phyloP scores from a whole-genome alignment of 148 eudicot genomes.

The Rheum nobile region DNA sequence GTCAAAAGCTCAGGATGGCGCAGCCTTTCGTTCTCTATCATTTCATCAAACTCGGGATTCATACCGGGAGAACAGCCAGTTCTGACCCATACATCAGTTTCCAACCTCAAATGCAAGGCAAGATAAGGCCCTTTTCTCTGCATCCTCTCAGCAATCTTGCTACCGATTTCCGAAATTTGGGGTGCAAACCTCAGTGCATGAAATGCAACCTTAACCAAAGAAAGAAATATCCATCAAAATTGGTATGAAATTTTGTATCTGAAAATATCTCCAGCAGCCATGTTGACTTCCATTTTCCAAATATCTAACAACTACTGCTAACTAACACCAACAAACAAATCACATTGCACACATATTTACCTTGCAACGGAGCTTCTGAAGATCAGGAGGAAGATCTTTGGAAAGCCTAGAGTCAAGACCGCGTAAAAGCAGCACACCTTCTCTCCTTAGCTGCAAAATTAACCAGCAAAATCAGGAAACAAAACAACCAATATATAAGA shows the following conservation, averaged over 20 bases:
- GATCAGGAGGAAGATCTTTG: constrained; percentile 85
- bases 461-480: constrained; percentile 5
- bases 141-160: constrained; percentile 81
- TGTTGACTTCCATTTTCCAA: not conserved
- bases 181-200: constrained; percentile 85
- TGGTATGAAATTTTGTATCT: not conserved
- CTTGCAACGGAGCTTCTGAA: constrained; percentile 98
- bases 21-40: constrained; percentile 54
- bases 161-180: constrained; percentile 54
- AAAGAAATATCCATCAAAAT: constrained; percentile 3
- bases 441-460: constrained; percentile 58
- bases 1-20: constrained; percentile 75
- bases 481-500: not conserved
- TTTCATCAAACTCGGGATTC: constrained; percentile 52
- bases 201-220: constrained; percentile 67
- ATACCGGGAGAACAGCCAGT: constrained; percentile 95
- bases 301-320: not conserved
- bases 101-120: constrained; percentile 91
- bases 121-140: constrained; percentile 69
- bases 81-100: constrained; percentile 94
- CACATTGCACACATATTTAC: constrained; percentile 21
- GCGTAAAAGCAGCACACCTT: constrained; percentile 66
- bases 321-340: not conserved
- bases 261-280: not conserved
- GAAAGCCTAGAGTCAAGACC: constrained; percentile 89